Conservation (phyloP, 495 filamentous ascomycete species). For the Penicillium bialowiezense region DNA sequence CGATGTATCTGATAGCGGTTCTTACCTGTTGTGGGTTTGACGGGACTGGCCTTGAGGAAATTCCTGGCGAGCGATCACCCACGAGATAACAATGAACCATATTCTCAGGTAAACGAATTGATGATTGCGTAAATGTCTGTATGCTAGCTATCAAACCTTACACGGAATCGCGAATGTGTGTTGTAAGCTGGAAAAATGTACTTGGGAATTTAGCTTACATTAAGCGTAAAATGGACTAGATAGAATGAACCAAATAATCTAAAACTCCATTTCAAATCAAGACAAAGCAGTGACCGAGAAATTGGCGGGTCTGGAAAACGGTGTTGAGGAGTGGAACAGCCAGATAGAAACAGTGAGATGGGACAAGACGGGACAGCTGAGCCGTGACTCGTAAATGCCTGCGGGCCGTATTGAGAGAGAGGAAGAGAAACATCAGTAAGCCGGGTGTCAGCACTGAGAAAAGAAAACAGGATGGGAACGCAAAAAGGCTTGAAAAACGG, state of each 20-base stretch:
- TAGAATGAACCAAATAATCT: slow-evolving; percentile 1
- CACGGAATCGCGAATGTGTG: too few species aligned
- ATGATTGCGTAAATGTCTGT: too few species aligned
- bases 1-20: too few species aligned
- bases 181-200: not conserved
- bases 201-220: slow-evolving; percentile 6
- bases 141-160: too few species aligned
- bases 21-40: too few species aligned
- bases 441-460: not conserved
- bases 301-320: not conserved
- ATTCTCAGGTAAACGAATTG: too few species aligned
- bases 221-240: too few species aligned
- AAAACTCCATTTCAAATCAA: slow-evolving; percentile 7
- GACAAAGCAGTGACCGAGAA: not conserved
- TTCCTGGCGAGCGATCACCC: too few species aligned
- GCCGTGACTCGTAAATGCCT: not conserved
- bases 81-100: too few species aligned
- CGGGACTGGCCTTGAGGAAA: too few species aligned
- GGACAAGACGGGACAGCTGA: not conserved
- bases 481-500: slow-evolving; percentile 6
- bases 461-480: not conserved
- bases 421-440: not conserved
- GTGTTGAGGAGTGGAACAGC: slow-evolving; percentile 2
- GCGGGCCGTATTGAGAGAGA: slow-evolving; percentile 1
- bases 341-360: slow-evolving; percentile 11